These are phyloP conservation scores for Wickerhamiella musiphila DNA, from an alignment of 805 yeast genomes.

Conservation along the genomic window DNA sequence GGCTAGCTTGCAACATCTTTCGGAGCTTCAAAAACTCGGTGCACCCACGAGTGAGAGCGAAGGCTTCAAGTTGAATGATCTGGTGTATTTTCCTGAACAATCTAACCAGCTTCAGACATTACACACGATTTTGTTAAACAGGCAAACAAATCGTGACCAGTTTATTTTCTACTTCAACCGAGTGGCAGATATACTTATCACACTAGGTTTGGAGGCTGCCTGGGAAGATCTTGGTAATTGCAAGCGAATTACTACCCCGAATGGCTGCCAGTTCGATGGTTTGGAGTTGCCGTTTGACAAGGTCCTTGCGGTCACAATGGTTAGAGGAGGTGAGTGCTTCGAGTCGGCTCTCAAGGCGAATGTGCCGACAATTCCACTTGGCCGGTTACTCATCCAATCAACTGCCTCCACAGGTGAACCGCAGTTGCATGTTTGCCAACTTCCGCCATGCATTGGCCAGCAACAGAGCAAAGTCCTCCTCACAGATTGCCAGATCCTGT, in stretches of 20 bases:
- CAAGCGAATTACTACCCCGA: slow-evolving; percentile 27
- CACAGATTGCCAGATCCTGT: slow-evolving; percentile 73
- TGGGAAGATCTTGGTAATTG: slow-evolving; percentile 17
- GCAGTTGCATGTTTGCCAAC: slow-evolving; percentile 61
- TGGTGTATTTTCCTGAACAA: slow-evolving; percentile 4
- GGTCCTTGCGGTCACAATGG: slow-evolving; percentile 57
- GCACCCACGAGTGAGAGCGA: no score
- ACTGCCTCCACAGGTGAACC: slow-evolving; percentile 90
- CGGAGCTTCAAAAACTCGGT: slow-evolving; percentile 44
- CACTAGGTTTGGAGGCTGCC: slow-evolving; percentile 42
- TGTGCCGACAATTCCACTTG: slow-evolving; percentile 61
- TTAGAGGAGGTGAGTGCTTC: slow-evolving; percentile 88
- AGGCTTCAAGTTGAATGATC: slow-evolving; percentile 4
- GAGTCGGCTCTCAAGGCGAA: slow-evolving; percentile 60
- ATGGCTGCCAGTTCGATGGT: slow-evolving; percentile 18
- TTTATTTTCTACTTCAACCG: slow-evolving; percentile 79
- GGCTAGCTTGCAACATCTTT: slow-evolving; percentile 53
- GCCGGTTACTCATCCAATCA: slow-evolving; percentile 74
- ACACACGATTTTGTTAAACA: slow-evolving; percentile 48
- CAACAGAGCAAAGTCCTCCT: slow-evolving; percentile 33
- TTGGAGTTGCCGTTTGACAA: slow-evolving; percentile 26
- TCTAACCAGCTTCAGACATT: slow-evolving; percentile 59
- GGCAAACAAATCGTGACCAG: slow-evolving; percentile 43
- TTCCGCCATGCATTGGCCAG: slow-evolving; percentile 31
- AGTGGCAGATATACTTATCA: slow-evolving; percentile 53